Evolutionary conservation across 75 land plant species (phyloP).

Genomic region (Sequoiadendron giganteum): DNA sequence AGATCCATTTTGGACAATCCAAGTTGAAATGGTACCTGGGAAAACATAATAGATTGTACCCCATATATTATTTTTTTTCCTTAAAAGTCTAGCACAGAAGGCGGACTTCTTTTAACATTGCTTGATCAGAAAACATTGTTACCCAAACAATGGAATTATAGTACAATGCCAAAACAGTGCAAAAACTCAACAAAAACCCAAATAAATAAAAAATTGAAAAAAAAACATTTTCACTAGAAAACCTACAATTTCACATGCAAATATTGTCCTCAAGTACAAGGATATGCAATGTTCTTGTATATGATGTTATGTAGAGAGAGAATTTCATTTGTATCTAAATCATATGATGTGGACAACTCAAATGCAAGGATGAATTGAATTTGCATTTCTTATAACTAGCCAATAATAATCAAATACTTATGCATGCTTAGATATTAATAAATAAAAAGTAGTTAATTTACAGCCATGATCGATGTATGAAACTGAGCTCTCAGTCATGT

Average conservation of each 20-base stretch:
- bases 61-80: not conserved
- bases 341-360: not conserved
- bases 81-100: not conserved
- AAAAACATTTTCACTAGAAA: not conserved
- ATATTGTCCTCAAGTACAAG: not conserved
- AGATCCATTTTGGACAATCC: conserved; percentile 84
- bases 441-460: no score
- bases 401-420: no score
- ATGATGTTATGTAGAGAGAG: not conserved
- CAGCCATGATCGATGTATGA: no score
- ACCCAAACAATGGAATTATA: not conserved
- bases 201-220: no score
- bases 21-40: conserved; percentile 85
- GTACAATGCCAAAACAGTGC: not conserved
- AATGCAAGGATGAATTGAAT: not conserved
- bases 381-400: not conserved
- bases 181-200: not conserved
- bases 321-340: not conserved
- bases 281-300: not conserved
- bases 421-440: no score
- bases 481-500: no score
- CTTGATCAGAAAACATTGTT: not conserved
- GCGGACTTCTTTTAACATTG: not conserved
- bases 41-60: conserved; percentile 11
- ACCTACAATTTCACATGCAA: not conserved